Base-by-base conservation (phyloP, 2,329 filamentous ascomycete species). In the Diaporthe sp. region DNA sequence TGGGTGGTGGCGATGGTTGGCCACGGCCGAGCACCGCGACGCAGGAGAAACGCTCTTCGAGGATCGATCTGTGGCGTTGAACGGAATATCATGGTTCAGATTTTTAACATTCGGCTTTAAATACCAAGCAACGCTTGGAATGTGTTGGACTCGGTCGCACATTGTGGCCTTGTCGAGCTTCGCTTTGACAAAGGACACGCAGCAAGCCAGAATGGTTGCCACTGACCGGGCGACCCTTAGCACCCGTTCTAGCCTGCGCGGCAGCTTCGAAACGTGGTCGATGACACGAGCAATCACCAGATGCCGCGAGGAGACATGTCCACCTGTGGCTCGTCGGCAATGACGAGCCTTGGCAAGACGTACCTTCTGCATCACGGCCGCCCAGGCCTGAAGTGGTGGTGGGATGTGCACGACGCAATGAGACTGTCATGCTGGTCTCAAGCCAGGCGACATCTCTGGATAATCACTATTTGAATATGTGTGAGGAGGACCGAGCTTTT, bases 61-160 rank as follows among this genome's bases (percentile, higher is more conserved):
- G 82, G 65, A 81, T 81, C 72, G 85, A 87, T 75, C 79, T 87
- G 13, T 87, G 85, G 86, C 82, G 85, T 72, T 86, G 77, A 82
- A 25, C 4, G 37, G 12, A 25, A 17, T 4, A 15, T 6, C 25
- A 9, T n/a, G n/a, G 17, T n/a, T 27, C n/a, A 30, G 35, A 35
- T 32, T 8, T 30, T 4, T 4, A n/a, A 63, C 9, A 12, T 4
- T 19, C 25, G 39, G 32, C 44, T 51, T 37, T 47, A 13, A 25
- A 30, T 12, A 15, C 30, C 30, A 32, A 6, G 10, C 8, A 17
- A 17, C 37, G 2, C 37, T 15, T 13, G 15, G 32, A 13, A 30
- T 4, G 17, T 22, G 39, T 12, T 44, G 25, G 13, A 9, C 32
- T 42, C 25, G 35, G 47, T 19, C 44, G 4, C 47, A 19, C 32